phyloP scores from a whole-genome alignment of 2,329 filamentous ascomycete genomes.

The Aspergillus costaricaensis region DNA sequence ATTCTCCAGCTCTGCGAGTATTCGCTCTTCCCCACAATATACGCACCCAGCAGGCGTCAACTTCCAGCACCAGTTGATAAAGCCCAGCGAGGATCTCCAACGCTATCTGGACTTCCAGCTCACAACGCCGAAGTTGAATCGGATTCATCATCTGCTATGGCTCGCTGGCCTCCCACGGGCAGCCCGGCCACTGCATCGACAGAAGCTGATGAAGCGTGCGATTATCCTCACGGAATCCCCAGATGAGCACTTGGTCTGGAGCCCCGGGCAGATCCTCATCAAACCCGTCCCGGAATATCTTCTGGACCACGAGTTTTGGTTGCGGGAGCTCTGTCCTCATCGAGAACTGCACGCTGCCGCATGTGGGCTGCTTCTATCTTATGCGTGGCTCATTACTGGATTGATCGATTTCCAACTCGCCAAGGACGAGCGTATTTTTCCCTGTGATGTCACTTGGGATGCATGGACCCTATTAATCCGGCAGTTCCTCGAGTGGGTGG shows the following conservation, averaged over 20 bases:
- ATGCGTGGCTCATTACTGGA: slow-evolving; percentile 43
- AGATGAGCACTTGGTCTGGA: slow-evolving; percentile 31
- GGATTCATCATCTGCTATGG: not conserved
- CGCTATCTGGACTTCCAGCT: too few relatives aligned
- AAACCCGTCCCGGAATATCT: slow-evolving; percentile 33
- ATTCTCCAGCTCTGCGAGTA: too few relatives aligned
- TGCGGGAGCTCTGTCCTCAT: slow-evolving; percentile 19
- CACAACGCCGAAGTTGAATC: too few relatives aligned
- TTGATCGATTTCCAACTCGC: slow-evolving; percentile 44
- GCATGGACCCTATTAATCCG: slow-evolving; percentile 41
- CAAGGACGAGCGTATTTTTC: slow-evolving; percentile 32
- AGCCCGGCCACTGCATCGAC: slow-evolving; percentile 21
- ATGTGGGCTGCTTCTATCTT: slow-evolving; percentile 45
- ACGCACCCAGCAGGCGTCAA: too few relatives aligned
- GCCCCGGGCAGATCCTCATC: slow-evolving; percentile 23
- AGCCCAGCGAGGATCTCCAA: too few relatives aligned
- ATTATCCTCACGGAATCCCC: slow-evolving; percentile 28
- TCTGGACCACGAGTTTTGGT: slow-evolving; percentile 27
- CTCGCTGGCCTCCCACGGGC: not conserved
- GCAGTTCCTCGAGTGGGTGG: slow-evolving; percentile 31
- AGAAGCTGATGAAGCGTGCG: slow-evolving; percentile 19
- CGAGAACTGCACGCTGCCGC: slow-evolving; percentile 30
- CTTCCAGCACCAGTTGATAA: too few relatives aligned
- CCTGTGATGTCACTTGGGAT: slow-evolving; percentile 39
- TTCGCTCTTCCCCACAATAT: too few relatives aligned